Conservation (phyloP, 768 basidiomycete species). For the Trichaptum fuscoviolaceum region DNA sequence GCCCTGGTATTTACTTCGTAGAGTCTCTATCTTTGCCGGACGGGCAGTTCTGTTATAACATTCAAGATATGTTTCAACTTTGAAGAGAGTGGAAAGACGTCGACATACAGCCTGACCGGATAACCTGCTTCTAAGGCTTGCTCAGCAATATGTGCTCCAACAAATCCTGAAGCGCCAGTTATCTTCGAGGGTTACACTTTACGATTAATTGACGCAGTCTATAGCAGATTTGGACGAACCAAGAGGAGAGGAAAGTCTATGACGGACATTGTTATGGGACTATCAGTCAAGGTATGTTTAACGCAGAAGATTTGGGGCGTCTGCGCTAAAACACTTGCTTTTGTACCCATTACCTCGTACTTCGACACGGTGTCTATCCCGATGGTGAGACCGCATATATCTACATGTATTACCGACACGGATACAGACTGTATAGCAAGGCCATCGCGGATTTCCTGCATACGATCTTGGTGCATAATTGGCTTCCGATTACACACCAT, state of each 20-base stretch:
- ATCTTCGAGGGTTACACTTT: background rate
- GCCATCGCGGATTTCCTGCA: too few relatives aligned
- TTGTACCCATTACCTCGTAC: too few relatives aligned
- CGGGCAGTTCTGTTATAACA: background rate
- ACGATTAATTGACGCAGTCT: background rate
- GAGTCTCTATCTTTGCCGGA: background rate
- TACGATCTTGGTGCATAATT: too few relatives aligned
- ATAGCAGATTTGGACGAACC: background rate
- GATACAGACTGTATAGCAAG: too few relatives aligned
- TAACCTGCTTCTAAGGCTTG: background rate
- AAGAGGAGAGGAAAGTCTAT: background rate
- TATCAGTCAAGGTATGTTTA: background rate
- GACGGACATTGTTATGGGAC: background rate
- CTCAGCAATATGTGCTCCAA: background rate
- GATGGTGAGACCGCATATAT: too few relatives aligned
- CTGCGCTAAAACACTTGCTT: too few relatives aligned
- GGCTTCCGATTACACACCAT: too few relatives aligned
- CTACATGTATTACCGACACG: too few relatives aligned
- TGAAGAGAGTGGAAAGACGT: background rate
- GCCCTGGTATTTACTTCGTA: slow-evolving; percentile 6
- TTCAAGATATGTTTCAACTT: background rate
- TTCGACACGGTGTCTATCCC: too few relatives aligned
- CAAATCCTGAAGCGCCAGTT: background rate
- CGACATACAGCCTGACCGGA: background rate
- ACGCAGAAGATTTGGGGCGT: too few relatives aligned